phyloP scores from a whole-genome alignment of 495 filamentous ascomycete species.

The Aspergillus nanangensis region DNA sequence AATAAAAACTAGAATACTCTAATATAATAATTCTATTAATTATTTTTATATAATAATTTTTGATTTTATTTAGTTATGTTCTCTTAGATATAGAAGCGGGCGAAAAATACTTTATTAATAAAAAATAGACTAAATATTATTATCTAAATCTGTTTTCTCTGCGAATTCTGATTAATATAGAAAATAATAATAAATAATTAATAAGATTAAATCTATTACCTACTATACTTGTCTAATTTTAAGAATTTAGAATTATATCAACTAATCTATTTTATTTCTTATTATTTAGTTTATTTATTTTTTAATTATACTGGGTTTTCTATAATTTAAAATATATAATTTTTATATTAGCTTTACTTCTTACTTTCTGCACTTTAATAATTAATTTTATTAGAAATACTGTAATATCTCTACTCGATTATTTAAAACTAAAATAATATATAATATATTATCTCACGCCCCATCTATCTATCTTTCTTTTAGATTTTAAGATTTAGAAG shows the following conservation, averaged over 20 bases:
- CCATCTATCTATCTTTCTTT: neutral
- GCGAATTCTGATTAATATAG: no score
- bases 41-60: no score
- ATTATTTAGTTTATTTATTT: neutral
- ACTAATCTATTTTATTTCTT: neutral
- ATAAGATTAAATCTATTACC: neutral
- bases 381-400: neutral
- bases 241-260: neutral
- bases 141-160: no score
- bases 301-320: neutral
- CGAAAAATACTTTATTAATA: no score
- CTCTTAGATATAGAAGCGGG: no score
- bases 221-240: neutral
- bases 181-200: no score
- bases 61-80: no score
- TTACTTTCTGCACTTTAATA: no score
- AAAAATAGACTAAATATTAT: no score
- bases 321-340: neutral
- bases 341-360: no score
- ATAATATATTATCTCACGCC: neutral
- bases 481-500: neutral
- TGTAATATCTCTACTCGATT: neutral
- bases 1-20: no score
- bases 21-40: no score
- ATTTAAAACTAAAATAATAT: neutral